These are phyloP conservation scores for Tolypocladium album DNA, from an alignment of 2,329 filamentous ascomycete species.

Conservation along the genomic window DNA sequence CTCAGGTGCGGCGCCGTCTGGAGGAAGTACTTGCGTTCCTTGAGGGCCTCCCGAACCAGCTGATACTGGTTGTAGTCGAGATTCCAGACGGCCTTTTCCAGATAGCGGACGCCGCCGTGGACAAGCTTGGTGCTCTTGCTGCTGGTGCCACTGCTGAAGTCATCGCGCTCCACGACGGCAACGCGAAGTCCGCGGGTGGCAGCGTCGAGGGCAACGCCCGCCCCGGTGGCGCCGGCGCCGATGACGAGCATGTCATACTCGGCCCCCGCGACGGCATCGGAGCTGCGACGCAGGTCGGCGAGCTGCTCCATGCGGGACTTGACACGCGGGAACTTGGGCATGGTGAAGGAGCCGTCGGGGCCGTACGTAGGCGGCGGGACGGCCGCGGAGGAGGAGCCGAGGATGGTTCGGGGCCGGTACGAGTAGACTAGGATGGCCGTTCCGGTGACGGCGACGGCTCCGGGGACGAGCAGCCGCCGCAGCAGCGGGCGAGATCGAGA, in stretches of 20 bases:
- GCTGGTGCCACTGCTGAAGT: slow-evolving; percentile 64
- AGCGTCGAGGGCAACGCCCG: slow-evolving; percentile 62
- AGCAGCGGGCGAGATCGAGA: slow-evolving; percentile 12
- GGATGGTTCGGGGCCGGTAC: slow-evolving; percentile 62
- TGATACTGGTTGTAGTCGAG: slow-evolving; percentile 64
- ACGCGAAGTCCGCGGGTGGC: slow-evolving; percentile 62
- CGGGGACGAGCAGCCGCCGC: slow-evolving; percentile 32
- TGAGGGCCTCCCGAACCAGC: slow-evolving; percentile 60
- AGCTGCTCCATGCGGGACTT: slow-evolving; percentile 56
- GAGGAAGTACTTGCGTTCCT: slow-evolving; percentile 65
- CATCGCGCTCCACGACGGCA: slow-evolving; percentile 60
- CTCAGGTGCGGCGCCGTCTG: slow-evolving; percentile 66
- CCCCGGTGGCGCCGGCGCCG: slow-evolving; percentile 60
- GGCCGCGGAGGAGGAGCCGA: slow-evolving; percentile 55
- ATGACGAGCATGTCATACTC: slow-evolving; percentile 62
- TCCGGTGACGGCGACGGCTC: slow-evolving; percentile 29
- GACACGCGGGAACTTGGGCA: slow-evolving; percentile 54
- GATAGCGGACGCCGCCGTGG: slow-evolving; percentile 64
- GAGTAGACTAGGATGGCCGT: slow-evolving; percentile 33
- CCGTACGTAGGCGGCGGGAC: slow-evolving; percentile 62
- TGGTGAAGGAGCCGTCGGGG: slow-evolving; percentile 55
- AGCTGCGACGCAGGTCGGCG: slow-evolving; percentile 38
- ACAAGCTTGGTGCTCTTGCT: slow-evolving; percentile 69
- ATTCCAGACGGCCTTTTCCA: slow-evolving; percentile 68
- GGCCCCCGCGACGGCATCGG: slow-evolving; percentile 15